These are phyloP conservation scores for Oldenlandia corymbosa DNA, from an alignment of 257 asterid species.

Conservation along the genomic window DNA sequence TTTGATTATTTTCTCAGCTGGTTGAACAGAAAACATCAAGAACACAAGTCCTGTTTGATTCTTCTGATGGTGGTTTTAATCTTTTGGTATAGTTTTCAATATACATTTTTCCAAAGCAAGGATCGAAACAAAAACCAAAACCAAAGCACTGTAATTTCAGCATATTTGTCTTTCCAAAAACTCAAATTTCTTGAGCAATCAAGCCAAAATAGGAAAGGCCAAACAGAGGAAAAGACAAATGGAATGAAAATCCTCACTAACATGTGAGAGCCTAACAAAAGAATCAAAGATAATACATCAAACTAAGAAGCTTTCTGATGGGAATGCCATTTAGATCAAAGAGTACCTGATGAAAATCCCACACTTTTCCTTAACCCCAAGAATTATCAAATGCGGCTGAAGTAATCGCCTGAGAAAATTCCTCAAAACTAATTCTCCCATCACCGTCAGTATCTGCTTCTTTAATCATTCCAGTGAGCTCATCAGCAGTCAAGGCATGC, in stretches of 20 bases:
- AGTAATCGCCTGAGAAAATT: conserved; percentile 77
- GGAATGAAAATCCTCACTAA: neutral
- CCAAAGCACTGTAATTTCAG: too few relatives aligned
- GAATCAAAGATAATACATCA: neutral
- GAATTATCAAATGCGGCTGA: conserved; percentile 91
- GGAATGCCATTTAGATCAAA: neutral
- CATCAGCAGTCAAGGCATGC: conserved; percentile 83
- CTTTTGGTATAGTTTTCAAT: too few relatives aligned
- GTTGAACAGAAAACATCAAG: neutral
- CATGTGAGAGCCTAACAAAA: neutral
- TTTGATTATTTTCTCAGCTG: neutral
- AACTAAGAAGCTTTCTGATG: neutral
- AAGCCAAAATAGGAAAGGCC: neutral
- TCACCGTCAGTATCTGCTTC: conserved; percentile 92
- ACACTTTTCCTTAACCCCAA: conserved; percentile 58
- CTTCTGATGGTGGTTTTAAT: too few relatives aligned
- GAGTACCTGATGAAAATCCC: conserved; percentile 10
- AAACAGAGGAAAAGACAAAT: too few relatives aligned
- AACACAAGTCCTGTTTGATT: too few relatives aligned
- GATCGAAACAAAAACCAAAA: too few relatives aligned
- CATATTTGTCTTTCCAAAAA: neutral
- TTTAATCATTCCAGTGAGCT: conserved; percentile 82
- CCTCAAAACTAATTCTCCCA: conserved; percentile 77
- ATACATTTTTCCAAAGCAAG: too few relatives aligned
- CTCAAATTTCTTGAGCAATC: neutral